These are phyloP conservation scores for Xylaria sp. DNA, from an alignment of 495 filamentous ascomycete species.

Conservation along the genomic window DNA sequence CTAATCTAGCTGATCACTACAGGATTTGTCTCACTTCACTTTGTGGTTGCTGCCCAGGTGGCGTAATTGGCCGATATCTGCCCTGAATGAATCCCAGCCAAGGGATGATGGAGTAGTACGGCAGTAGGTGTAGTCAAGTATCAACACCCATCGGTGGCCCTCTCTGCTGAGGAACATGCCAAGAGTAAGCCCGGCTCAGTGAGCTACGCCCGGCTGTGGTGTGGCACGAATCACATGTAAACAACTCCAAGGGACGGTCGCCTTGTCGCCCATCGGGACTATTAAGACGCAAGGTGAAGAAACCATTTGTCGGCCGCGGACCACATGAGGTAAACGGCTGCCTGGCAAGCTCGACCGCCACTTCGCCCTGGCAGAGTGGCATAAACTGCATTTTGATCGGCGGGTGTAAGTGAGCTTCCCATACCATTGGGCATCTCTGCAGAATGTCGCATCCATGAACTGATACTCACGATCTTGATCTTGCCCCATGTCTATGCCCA, in stretches of 20 bases:
- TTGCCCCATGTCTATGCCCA: neutral
- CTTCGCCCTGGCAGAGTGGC: conserved; percentile 5
- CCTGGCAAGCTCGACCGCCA: neutral
- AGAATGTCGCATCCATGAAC: neutral
- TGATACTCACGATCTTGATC: neutral
- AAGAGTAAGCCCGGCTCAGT: conserved; percentile 10
- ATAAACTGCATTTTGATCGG: neutral
- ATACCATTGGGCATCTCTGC: conserved; percentile 12
- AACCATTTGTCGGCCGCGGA: neutral
- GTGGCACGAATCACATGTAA: neutral
- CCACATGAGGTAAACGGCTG: conserved; percentile 9
- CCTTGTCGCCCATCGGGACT: neutral
- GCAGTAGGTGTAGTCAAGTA: neutral
- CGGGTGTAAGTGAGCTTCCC: neutral
- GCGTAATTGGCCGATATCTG: neutral
- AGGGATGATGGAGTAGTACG: neutral
- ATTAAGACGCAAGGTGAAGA: neutral
- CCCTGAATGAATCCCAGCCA: neutral
- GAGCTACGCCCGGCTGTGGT: conserved; percentile 11
- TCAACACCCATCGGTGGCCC: neutral
- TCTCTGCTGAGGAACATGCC: neutral
- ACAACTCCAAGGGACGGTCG: neutral
- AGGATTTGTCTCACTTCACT: neutral
- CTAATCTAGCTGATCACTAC: neutral
- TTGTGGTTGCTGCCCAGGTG: neutral